Evolutionary conservation across 495 filamentous ascomycete genomes (phyloP), one percentile per base, ranked within the genome.

Genomic region (Parathielavia hyrcaniae): DNA sequence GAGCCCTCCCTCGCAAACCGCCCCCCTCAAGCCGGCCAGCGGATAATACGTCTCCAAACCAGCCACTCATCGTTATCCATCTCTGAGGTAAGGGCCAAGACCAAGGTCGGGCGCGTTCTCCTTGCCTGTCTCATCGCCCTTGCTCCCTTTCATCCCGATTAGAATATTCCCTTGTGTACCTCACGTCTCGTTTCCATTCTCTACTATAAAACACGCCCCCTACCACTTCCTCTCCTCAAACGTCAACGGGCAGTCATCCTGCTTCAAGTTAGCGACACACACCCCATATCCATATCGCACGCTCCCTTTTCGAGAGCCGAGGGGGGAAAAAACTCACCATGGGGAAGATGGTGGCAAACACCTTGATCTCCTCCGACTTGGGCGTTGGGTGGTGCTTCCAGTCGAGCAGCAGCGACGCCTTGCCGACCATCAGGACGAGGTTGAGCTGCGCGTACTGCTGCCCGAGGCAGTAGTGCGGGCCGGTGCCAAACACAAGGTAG

Each of bases 261-360:
- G 56, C 26, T 26, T 23, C 17, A 14, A n/a, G 62, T 64, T 43
- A 61, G 54, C 55, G 19, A 19, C n/a, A 13, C 19, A 11, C 26
- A 2, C 4, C 17, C 26, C 50, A 41, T 26, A 44, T 39, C n/a
- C n/a, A n/a, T n/a, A n/a, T n/a, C n/a, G 51, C 30, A 0, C 19
- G 5, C 8, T 22, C 10, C 54, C 44, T 38, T 55, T 12, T 39
- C 9, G 4, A 43, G 13, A 43, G 40, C 1, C 14, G 19, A 20
- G n/a, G n/a, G n/a, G n/a, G n/a, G n/a, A n/a, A n/a, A n/a, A 11
- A n/a, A 40, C 86, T 73, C 78, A 95, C 91, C 86, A 87, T 86
- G 50, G 93, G 93, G 80, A 98, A 98, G 57, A 98, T 93, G 23
- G 90, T 96, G 11, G 95, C 93, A 75, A 98, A 98, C 55, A 97